Conservation (phyloP, 1,284 basidiomycete species). For the Leccinum proliferum region DNA sequence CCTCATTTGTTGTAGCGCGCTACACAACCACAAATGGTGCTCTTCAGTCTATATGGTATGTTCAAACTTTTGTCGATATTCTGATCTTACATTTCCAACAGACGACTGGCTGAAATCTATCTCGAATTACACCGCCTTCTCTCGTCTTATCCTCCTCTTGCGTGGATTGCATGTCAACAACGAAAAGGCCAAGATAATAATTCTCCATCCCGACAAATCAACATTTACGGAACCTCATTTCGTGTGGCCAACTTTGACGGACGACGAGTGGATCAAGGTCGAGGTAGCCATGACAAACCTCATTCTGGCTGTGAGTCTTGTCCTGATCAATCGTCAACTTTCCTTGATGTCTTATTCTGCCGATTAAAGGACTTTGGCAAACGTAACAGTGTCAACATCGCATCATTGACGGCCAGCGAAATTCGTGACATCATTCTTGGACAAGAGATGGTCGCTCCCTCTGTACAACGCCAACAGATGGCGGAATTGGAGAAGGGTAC, state of each 20-base stretch:
- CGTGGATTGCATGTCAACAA: slow-evolving; percentile 99
- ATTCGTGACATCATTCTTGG: slow-evolving; percentile 96
- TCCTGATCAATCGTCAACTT: not conserved
- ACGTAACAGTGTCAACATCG: slow-evolving; percentile 98
- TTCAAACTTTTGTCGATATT: not conserved
- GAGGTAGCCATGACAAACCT: slow-evolving; percentile 97
- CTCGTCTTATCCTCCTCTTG: slow-evolving; percentile 91
- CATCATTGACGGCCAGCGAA: slow-evolving; percentile 93
- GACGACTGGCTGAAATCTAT: slow-evolving; percentile 99
- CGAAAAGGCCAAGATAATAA: slow-evolving; percentile 89
- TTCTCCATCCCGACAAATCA: slow-evolving; percentile 87
- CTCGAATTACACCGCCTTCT: slow-evolving; percentile 99
- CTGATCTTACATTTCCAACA: slow-evolving; percentile 23
- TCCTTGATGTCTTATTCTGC: slow-evolving; percentile 9
- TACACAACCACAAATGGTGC: slow-evolving; percentile 98
- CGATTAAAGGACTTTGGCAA: slow-evolving; percentile 87
- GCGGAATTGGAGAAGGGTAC: slow-evolving; percentile 97
- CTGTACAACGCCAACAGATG: slow-evolving; percentile 97
- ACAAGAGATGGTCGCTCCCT: slow-evolving; percentile 93
- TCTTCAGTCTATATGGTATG: slow-evolving; percentile 93
- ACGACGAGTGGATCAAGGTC: slow-evolving; percentile 99
- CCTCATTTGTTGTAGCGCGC: slow-evolving; percentile 54
- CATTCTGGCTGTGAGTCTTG: slow-evolving; percentile 66
- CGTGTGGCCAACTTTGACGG: slow-evolving; percentile 93
- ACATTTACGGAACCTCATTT: slow-evolving; percentile 98